Conservation (phyloP, 768 basidiomycete genomes). For the Fibroporia radiculosa region DNA sequence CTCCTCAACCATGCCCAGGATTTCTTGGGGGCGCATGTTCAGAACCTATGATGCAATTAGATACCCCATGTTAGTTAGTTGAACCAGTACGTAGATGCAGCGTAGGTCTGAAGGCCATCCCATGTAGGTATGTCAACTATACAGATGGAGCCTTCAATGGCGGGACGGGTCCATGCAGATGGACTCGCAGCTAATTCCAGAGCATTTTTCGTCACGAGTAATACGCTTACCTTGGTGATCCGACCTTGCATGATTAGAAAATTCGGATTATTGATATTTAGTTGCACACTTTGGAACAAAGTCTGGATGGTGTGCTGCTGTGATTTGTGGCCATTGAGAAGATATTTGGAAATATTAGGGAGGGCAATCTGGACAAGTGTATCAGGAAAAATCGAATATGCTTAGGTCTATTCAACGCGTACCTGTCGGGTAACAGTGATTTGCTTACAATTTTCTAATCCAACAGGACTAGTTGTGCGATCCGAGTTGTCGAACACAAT, state of each 20-base stretch:
- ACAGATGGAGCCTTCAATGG: too few relatives aligned
- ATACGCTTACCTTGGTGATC: conserved; percentile 77
- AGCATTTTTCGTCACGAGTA: neutral
- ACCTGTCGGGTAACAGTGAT: conserved; percentile 98
- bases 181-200: neutral
- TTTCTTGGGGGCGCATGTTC: conserved; percentile 98
- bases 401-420: too few relatives aligned
- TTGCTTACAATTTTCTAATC: conserved; percentile 71
- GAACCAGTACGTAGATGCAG: neutral
- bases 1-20: conserved; percentile 97
- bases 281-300: conserved; percentile 92
- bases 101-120: too few relatives aligned
- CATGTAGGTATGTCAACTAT: too few relatives aligned
- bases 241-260: conserved; percentile 99
- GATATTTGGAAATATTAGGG: conserved; percentile 90
- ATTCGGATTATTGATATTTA: conserved; percentile 99
- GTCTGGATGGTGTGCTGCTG: conserved; percentile 80
- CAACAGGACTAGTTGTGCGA: conserved; percentile 71
- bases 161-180: neutral
- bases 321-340: conserved; percentile 92
- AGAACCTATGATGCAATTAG: conserved; percentile 46
- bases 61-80: neutral
- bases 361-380: conserved; percentile 66
- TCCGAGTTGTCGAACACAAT: conserved; percentile 99
- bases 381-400: too few relatives aligned